A percentile compares a stretch with the other conserved stretches of the same genome.
phyloP scores from a whole-genome alignment of 768 basidiomycete species.

The Coprinopsis marcescibilis region DNA sequence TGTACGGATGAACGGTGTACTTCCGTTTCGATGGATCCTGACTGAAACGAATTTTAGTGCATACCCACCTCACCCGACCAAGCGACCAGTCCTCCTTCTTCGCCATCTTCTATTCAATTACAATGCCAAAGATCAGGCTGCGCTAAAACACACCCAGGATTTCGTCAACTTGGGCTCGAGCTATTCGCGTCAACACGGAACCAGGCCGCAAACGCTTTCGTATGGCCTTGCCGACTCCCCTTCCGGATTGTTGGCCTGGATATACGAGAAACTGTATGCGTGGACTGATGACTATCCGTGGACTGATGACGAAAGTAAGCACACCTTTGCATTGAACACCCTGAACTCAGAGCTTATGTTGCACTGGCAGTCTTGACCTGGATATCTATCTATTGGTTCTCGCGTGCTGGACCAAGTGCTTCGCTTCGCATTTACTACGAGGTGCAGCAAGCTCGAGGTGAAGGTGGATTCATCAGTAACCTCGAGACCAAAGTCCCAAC shows the following conservation, averaged over 20 bases:
- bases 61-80: slow-evolving; percentile 28
- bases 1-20: slow-evolving; percentile 25
- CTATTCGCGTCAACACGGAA: slow-evolving; percentile 35
- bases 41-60: too few relatives aligned
- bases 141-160: slow-evolving; percentile 23
- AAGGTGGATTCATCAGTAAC: background rate
- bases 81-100: slow-evolving; percentile 19
- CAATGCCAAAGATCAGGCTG: slow-evolving; percentile 18
- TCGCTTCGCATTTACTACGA: slow-evolving; percentile 57
- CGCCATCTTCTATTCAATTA: slow-evolving; percentile 21
- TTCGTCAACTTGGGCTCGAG: slow-evolving; percentile 28
- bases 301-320: slow-evolving; percentile 48
- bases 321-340: background rate
- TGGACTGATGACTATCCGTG: slow-evolving; percentile 52
- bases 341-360: background rate
- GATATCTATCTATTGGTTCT: slow-evolving; percentile 57
- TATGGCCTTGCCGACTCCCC: slow-evolving; percentile 58
- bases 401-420: slow-evolving; percentile 51
- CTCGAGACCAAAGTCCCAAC: slow-evolving; percentile 30
- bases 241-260: slow-evolving; percentile 47
- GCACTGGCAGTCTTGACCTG: slow-evolving; percentile 45
- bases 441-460: slow-evolving; percentile 14
- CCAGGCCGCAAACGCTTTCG: slow-evolving; percentile 47
- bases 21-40: too few relatives aligned
- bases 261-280: slow-evolving; percentile 44